These are phyloP conservation scores for Candida sp. DNA, from an alignment of 1,139 yeast species.

Conservation along the genomic window DNA sequence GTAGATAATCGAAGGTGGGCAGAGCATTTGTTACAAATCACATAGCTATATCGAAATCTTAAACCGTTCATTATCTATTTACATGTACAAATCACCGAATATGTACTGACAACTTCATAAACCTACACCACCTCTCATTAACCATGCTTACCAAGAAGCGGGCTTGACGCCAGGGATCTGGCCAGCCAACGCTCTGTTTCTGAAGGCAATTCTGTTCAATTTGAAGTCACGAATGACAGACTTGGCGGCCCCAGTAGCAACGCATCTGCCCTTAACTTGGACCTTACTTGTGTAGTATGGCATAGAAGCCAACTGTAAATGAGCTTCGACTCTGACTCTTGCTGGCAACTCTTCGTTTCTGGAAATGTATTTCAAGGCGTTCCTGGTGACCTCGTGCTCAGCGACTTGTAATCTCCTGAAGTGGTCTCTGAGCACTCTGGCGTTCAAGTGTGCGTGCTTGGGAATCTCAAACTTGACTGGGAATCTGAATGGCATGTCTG, in stretches of 20 bases:
- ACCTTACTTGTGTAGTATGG: constrained; percentile 86
- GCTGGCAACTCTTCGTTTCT: constrained; percentile 91
- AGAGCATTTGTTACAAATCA: too few relatives aligned
- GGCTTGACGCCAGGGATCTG: constrained; percentile 92
- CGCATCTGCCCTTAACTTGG: constrained; percentile 86
- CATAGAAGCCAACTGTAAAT: constrained; percentile 86
- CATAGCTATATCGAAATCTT: too few relatives aligned
- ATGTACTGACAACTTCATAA: background rate
- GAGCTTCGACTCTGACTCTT: constrained; percentile 90
- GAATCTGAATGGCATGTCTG: constrained; percentile 44
- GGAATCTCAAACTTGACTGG: constrained; percentile 50
- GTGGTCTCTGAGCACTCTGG: constrained; percentile 86
- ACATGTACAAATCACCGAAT: constrained; percentile 1
- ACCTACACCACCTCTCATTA: background rate
- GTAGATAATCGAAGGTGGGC: too few relatives aligned
- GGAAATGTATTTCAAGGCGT: constrained; percentile 88
- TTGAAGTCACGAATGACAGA: constrained; percentile 85
- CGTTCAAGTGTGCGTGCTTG: constrained; percentile 54
- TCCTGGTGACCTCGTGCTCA: constrained; percentile 84
- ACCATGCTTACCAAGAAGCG: constrained; percentile 75
- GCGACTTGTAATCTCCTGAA: constrained; percentile 89
- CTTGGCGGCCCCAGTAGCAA: constrained; percentile 86
- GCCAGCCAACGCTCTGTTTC: constrained; percentile 89
- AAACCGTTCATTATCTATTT: constrained; percentile 2
- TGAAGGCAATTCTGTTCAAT: constrained; percentile 88